phyloP scores from a whole-genome alignment of 73 alveolate species.

The Urostyla sp. region DNA sequence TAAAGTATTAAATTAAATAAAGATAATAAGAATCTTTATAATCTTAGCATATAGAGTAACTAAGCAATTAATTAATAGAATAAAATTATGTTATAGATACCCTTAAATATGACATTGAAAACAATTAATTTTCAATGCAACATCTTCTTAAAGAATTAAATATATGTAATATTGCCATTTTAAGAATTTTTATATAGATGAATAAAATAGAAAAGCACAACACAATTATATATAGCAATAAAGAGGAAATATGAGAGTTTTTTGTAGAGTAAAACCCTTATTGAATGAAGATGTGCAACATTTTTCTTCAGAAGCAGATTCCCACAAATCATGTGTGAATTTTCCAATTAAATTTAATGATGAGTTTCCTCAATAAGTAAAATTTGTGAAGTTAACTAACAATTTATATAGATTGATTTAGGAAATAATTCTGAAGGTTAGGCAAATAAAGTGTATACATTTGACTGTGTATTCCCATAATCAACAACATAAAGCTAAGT shows the following conservation, averaged over 20 bases:
- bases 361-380: conserved; percentile 31
- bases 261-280: conserved; percentile 88
- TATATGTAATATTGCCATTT: background rate
- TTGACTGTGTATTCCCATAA: conserved; percentile 71
- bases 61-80: too few species aligned
- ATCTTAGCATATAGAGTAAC: too few species aligned
- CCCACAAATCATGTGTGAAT: background rate
- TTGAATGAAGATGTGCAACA: background rate
- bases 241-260: conserved; percentile 91
- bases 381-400: too few species aligned
- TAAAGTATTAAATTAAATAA: too few species aligned
- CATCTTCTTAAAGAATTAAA: conserved; percentile 24
- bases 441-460: conserved; percentile 58
- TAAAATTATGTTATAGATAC: conserved; percentile 6
- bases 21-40: too few species aligned
- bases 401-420: too few species aligned
- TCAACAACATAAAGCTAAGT: conserved; percentile 57
- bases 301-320: background rate
- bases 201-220: conserved; percentile 12
- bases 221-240: conserved; percentile 33
- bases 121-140: conserved; percentile 16
- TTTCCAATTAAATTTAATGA: conserved; percentile 17
- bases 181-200: conserved; percentile 1
- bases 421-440: background rate
- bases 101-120: conserved; percentile 6